A percentile compares a stretch with the other conserved stretches of the same genome.
Evolutionary conservation across 2,329 filamentous ascomycete species (phyloP).

Genomic region (Aspergillus sojae): DNA sequence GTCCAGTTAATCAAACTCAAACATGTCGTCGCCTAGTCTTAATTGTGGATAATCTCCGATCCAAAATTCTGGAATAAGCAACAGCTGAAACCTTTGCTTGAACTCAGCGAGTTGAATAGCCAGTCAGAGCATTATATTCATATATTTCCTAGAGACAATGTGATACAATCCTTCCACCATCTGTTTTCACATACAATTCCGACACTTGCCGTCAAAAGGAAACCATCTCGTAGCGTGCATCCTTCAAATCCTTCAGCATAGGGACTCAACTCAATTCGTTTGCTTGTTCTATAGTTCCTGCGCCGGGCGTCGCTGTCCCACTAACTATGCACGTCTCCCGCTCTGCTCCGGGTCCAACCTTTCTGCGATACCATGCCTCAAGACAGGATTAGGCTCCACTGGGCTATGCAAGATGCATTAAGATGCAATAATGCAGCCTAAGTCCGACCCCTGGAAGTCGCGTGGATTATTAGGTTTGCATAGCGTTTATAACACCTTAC

Average conservation of each 20-base stretch:
- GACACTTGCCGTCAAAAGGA: not conserved
- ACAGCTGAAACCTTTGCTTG: not conserved
- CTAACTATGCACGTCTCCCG: not conserved
- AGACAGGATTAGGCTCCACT: not conserved
- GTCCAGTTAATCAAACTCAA: too few relatives aligned
- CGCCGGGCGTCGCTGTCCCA: not conserved
- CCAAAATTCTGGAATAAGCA: not conserved
- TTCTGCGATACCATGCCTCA: not conserved
- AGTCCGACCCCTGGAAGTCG: not conserved
- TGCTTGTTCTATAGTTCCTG: not conserved
- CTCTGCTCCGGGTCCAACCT: not conserved
- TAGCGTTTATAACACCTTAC: not conserved
- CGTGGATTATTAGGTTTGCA: not conserved
- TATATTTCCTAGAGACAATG: not conserved
- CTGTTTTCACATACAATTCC: not conserved
- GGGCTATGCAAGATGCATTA: not conserved
- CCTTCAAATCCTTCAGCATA: not conserved
- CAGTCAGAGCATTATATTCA: too few relatives aligned
- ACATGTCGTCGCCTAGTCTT: not conserved
- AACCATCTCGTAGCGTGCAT: not conserved
- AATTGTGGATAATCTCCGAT: not conserved
- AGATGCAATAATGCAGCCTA: not conserved
- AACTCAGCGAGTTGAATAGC: not conserved
- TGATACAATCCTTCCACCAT: not conserved
- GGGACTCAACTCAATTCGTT: not conserved